Evolutionary conservation across 768 basidiomycete genomes (phyloP).

Genomic region (Lanmaoa pseudosensibilis): DNA sequence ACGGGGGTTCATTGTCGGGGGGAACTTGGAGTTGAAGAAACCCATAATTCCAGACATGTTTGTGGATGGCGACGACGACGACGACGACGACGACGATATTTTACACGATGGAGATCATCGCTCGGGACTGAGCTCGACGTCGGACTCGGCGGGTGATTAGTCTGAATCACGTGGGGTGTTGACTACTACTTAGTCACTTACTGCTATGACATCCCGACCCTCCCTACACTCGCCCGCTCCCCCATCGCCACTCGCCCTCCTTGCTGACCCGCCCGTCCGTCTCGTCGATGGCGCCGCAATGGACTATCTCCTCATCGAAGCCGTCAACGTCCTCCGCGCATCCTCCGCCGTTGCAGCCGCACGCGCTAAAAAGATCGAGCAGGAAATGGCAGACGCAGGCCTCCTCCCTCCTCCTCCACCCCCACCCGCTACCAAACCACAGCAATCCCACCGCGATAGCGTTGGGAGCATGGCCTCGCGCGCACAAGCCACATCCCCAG

Average conservation of each 20-base stretch:
- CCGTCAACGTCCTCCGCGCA: slow-evolving; percentile 68
- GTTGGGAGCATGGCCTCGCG: slow-evolving; percentile 29
- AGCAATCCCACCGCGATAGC: slow-evolving; percentile 36
- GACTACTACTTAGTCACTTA: too few relatives aligned
- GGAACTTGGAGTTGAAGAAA: slow-evolving; percentile 50
- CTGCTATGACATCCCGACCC: slow-evolving; percentile 6
- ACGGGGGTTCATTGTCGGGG: slow-evolving; percentile 53
- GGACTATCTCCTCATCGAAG: slow-evolving; percentile 86
- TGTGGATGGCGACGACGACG: background rate
- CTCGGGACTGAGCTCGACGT: background rate
- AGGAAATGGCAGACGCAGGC: slow-evolving; percentile 78
- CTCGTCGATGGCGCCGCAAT: slow-evolving; percentile 67
- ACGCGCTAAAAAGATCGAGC: slow-evolving; percentile 66
- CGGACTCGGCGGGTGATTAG: background rate
- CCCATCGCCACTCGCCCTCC: slow-evolving; percentile 38
- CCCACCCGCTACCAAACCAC: slow-evolving; percentile 40
- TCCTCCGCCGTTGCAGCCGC: slow-evolving; percentile 74
- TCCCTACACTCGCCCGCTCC: slow-evolving; percentile 26
- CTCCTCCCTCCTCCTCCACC: slow-evolving; percentile 56
- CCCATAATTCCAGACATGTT: slow-evolving; percentile 45
- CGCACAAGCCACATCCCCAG: slow-evolving; percentile 1
- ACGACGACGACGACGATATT: background rate
- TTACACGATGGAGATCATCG: slow-evolving; percentile 5
- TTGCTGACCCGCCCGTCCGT: slow-evolving; percentile 63
- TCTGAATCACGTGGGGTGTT: slow-evolving; percentile 3